These are phyloP conservation scores for Pezicula rhizophila DNA, from an alignment of 2,329 filamentous ascomycete genomes.

Conservation along the genomic window DNA sequence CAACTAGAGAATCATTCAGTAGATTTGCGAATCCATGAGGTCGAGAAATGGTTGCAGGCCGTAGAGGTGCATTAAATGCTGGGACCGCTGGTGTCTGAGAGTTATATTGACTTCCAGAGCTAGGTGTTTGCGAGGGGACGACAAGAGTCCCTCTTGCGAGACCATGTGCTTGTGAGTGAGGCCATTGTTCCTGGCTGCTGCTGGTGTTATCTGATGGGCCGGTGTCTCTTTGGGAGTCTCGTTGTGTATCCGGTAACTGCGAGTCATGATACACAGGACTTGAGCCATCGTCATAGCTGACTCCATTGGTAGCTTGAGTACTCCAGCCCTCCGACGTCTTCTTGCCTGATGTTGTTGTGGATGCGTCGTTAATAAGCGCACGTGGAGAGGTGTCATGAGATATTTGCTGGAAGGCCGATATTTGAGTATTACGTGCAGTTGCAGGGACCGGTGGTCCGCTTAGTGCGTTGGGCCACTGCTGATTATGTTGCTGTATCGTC, in stretches of 20 bases:
- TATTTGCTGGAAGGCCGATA: slow-evolving; percentile 54
- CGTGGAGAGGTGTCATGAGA: slow-evolving; percentile 53
- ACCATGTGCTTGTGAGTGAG: slow-evolving; percentile 51
- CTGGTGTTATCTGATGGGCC: slow-evolving; percentile 35
- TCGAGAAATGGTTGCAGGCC: slow-evolving; percentile 14
- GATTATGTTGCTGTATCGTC: slow-evolving; percentile 43
- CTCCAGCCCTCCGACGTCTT: slow-evolving; percentile 66
- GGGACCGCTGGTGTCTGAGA: slow-evolving; percentile 31
- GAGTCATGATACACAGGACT: slow-evolving; percentile 24
- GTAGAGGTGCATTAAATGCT: slow-evolving; percentile 30
- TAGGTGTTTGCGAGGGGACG: slow-evolving; percentile 24
- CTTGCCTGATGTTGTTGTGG: slow-evolving; percentile 78
- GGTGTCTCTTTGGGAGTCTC: slow-evolving; percentile 16
- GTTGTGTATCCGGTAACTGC: slow-evolving; percentile 46
- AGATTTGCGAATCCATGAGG: slow-evolving; percentile 22
- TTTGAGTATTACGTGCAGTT: slow-evolving; percentile 43
- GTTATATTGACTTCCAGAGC: slow-evolving; percentile 25
- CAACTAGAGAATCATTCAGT: slow-evolving; percentile 25
- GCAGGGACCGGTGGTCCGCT: slow-evolving; percentile 32
- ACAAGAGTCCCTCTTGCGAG: slow-evolving; percentile 35
- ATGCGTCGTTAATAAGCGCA: slow-evolving; percentile 72
- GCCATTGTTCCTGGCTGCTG: slow-evolving; percentile 49
- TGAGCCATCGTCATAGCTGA: slow-evolving; percentile 24
- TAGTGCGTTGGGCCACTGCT: slow-evolving; percentile 34
- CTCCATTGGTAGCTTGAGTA: slow-evolving; percentile 68